Base-by-base conservation (phyloP, 306 rosid genomes). In the Sicyos baderoa region DNA sequence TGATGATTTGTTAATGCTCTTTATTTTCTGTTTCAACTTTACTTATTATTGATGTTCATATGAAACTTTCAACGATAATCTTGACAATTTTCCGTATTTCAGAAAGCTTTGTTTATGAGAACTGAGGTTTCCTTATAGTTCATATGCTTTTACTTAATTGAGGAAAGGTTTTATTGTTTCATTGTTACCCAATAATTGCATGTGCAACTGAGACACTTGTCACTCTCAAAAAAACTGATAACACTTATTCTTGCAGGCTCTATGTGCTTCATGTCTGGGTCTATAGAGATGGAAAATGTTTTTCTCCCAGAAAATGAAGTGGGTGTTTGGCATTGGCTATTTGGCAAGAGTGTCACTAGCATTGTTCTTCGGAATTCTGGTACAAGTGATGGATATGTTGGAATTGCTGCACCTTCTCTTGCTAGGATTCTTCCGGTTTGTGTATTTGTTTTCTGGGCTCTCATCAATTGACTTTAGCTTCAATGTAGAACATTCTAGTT, bases 221-320 rank as follows among this genome's bases (percentile, higher is more conserved):
- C 42, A 35, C 7, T 35, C 42, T 35, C 5, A 35, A 35, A 35
- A 35, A 35, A 35, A 35, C 7, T 6, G 42, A 35, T 35, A 58
- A 58, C 65, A 54, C 60, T 44, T 21, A 71, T 47, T 67, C 62
- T 54, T 84, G 77, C 75, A 90, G 99, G 99, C 74, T 88, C 99
- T 68, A 94, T 94, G 91, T 94, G 99, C 90, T 94, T 86, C 84
- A 94, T 94, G 99, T 94, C 99, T 82, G 97, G 91, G 55, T 80
- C 87, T 59, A 40, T 86, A 74, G 91, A 94, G 82, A 84, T 94
- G 95, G 97, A 90, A 79, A 90, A 94, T 79, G 85, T 88, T 53
- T 86, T 68, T 80, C 80, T 86, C 74, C 95, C 88, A 14, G 97
- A 90, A 78, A 88, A 94, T 80, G 99, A 94, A 84, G 97, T 78